Base-by-base conservation (phyloP, 495 filamentous ascomycete species). In the Xylaria flabelliformis region DNA sequence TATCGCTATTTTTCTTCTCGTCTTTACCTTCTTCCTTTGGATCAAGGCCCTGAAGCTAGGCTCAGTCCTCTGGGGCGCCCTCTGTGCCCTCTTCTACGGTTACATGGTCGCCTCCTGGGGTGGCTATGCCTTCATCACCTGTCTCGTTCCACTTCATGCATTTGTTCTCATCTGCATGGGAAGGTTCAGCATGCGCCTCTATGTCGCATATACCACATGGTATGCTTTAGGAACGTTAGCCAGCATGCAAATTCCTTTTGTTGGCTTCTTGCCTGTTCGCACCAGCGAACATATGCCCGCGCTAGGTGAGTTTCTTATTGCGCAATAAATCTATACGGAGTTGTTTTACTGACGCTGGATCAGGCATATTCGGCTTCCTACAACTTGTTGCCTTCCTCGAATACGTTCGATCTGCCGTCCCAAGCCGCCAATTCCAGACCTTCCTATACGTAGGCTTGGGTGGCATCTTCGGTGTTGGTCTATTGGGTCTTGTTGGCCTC, bases 61-160 rank as follows among this genome's bases (percentile, higher is more conserved):
- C 36, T 98, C 95, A 21, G 92, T 94, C 68, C 92, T 97, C 81
- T 99, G 95, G 95, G 96, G 94, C 64, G 95, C 93, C 19, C 85
- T 98, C 72, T 95, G 95, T 72, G 97, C 97, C 46, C 84, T 99
- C 71, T 99, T 97, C 84, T 99, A 99, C 81, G 97, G 97, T 70
- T 99, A 99, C 88, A 99, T 99, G 97, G 97, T 99, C 50, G 94
- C 95, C 66, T 96, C 97, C 44, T 99, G 97, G 97, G 97, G 97
- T 85, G 97, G 97, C 80, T 99, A 99, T 82, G 97, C 98, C 73
- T 99, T 99, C 88, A 99, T 99, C 78, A 99, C 97, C 73, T 98
- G 97, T 78, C 85, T 99, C 81, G 91, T 99, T 53, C 97, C 97
- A 48, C 90, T 99, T 62, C 97, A 99, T 81, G 91, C 94, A 19